Evolutionary conservation across 2,329 filamentous ascomycete genomes (phyloP).

Genomic region (Aspergillus sp.): DNA sequence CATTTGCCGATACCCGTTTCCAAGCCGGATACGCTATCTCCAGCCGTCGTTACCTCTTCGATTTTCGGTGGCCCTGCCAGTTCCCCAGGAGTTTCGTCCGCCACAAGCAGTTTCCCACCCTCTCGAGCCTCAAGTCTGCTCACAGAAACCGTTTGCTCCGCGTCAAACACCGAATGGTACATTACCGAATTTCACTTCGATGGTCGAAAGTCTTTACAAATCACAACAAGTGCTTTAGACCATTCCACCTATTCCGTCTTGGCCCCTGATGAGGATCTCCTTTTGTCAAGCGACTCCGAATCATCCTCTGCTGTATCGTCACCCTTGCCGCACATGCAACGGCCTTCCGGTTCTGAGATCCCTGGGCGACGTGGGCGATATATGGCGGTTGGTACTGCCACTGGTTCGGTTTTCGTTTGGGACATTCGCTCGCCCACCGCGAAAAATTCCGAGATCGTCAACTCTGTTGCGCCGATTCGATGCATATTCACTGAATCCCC

Average conservation of each 20-base stretch:
- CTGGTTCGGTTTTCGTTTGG: constrained; percentile 78
- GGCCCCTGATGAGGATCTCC: constrained; percentile 75
- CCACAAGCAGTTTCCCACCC: constrained; percentile 25
- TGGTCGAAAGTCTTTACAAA: constrained; percentile 57
- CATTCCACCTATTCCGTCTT: constrained; percentile 69
- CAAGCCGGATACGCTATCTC: neutral
- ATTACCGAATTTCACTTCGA: constrained; percentile 63
- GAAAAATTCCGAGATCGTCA: constrained; percentile 54
- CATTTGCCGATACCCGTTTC: constrained; percentile 16
- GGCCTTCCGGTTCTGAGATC: constrained; percentile 57
- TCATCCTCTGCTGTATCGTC: constrained; percentile 56
- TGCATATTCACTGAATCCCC: constrained; percentile 89
- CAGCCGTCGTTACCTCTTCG: constrained; percentile 36
- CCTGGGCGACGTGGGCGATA: constrained; percentile 83
- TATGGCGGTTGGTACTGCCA: constrained; percentile 76
- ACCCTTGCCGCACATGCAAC: constrained; percentile 51
- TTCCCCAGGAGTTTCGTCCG: constrained; percentile 20
- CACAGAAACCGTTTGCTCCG: constrained; percentile 34
- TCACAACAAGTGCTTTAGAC: constrained; percentile 73
- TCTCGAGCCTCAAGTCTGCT: constrained; percentile 33
- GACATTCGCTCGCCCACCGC: constrained; percentile 70
- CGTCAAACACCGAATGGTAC: constrained; percentile 64
- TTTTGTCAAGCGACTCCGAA: constrained; percentile 57
- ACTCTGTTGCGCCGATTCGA: constrained; percentile 69
- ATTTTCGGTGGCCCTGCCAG: constrained; percentile 51